A percentile compares a stretch with the other conserved stretches of the same genome.
These are phyloP conservation scores for Kickxella alabastrina DNA, from an alignment of 192 early-diverging fungal genomes.

Conservation along the genomic window DNA sequence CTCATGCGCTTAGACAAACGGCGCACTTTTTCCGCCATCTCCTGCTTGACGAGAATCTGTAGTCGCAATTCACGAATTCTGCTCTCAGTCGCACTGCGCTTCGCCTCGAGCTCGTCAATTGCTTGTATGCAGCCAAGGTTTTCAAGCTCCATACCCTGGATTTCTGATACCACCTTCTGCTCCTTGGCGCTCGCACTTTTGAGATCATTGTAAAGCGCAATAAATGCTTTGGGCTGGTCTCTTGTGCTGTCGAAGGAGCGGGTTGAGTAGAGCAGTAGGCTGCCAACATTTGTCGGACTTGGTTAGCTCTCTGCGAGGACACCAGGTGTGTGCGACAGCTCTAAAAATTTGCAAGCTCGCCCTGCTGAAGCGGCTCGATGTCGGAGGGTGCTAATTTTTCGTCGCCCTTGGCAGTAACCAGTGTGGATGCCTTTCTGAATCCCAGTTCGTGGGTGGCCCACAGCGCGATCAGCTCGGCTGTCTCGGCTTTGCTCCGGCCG, in stretches of 20 bases:
- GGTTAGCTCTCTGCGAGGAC: slow-evolving; percentile 24
- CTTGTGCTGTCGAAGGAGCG: neutral
- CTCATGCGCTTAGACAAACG: slow-evolving; percentile 23
- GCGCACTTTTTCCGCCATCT: slow-evolving; percentile 30
- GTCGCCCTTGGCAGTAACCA: slow-evolving; percentile 44
- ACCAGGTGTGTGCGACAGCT: slow-evolving; percentile 27
- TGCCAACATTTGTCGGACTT: slow-evolving; percentile 14
- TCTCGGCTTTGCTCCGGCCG: slow-evolving; percentile 16
- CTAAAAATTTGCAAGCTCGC: slow-evolving; percentile 33
- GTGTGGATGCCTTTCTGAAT: slow-evolving; percentile 33
- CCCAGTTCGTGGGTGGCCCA: slow-evolving; percentile 50
- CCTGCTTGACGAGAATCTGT: slow-evolving; percentile 35
- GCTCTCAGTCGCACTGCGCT: slow-evolving; percentile 17
- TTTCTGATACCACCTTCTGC: slow-evolving; percentile 6
- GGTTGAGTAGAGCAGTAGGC: slow-evolving; percentile 19
- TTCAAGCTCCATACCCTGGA: slow-evolving; percentile 16
- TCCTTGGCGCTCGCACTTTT: slow-evolving; percentile 6
- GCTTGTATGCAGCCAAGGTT: slow-evolving; percentile 17
- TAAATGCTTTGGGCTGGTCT: slow-evolving; percentile 4
- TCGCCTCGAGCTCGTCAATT: slow-evolving; percentile 20
- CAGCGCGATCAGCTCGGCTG: slow-evolving; percentile 23
- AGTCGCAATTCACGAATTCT: slow-evolving; percentile 29
- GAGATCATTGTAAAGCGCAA: slow-evolving; percentile 12
- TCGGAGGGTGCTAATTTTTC: slow-evolving; percentile 28
- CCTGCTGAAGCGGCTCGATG: slow-evolving; percentile 42